Evolutionary conservation across 1,284 basidiomycete genomes (phyloP).

Genomic region (Puccinia coronata): DNA sequence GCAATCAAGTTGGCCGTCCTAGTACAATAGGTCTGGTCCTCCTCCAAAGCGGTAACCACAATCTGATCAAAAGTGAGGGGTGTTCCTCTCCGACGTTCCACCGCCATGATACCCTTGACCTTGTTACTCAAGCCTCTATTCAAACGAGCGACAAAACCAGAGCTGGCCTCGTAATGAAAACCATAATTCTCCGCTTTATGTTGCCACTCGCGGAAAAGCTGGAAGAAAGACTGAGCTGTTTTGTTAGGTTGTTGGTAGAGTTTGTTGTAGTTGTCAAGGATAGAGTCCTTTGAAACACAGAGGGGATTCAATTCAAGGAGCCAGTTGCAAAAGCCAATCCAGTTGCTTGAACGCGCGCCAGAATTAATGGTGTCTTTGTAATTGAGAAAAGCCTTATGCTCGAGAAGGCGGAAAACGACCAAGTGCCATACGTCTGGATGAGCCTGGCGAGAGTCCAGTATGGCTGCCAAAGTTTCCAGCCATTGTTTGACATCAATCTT

Average conservation of each 20-base stretch:
- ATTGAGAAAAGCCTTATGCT: neutral
- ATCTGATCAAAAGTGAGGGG: no score
- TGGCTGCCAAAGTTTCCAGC: neutral
- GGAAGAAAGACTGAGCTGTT: neutral
- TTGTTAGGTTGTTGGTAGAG: neutral
- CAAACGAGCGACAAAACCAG: neutral
- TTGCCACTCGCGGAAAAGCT: neutral
- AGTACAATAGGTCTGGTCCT: no score
- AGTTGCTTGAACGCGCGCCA: neutral
- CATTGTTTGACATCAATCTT: neutral
- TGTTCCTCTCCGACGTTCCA: no score
- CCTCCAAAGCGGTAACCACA: no score
- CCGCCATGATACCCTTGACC: no score
- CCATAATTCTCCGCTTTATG: neutral
- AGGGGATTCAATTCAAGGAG: neutral
- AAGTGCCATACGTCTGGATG: conserved; percentile 9
- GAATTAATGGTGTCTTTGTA: neutral
- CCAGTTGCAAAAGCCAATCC: neutral
- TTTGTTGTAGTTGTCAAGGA: neutral
- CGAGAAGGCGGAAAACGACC: neutral
- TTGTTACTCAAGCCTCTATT: neutral
- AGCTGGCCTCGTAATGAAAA: neutral
- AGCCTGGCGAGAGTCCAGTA: neutral
- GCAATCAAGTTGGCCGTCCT: no score
- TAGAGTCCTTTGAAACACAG: neutral